Evolutionary conservation across 177 flowering plant genomes (phyloP).

Genomic region (Telopea speciosissima): DNA sequence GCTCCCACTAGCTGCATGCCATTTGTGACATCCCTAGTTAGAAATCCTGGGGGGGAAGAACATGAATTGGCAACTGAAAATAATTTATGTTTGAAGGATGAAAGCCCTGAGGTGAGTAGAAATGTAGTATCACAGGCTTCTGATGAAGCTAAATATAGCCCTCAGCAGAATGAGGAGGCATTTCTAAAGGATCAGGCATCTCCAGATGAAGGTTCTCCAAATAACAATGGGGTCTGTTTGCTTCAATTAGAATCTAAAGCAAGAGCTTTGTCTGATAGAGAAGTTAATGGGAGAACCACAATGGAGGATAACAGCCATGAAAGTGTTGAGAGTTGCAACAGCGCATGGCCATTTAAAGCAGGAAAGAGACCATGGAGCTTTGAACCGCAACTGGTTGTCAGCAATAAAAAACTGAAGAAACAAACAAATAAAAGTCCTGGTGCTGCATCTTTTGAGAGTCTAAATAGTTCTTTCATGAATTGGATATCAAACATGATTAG

Average conservation of each 20-base stretch:
- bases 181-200: slow-evolving; percentile 11
- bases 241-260: slow-evolving; percentile 33
- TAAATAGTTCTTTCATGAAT: slow-evolving; percentile 67
- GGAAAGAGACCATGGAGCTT: slow-evolving; percentile 40
- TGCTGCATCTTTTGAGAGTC: slow-evolving; percentile 29
- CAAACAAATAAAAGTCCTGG: slow-evolving; percentile 22
- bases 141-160: slow-evolving; percentile 13
- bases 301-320: slow-evolving; percentile 53
- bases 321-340: slow-evolving; percentile 77
- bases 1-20: slow-evolving; percentile 6
- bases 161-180: slow-evolving; percentile 12
- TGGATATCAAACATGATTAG: slow-evolving; percentile 83
- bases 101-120: slow-evolving; percentile 17
- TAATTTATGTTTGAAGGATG: slow-evolving; percentile 26
- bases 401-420: slow-evolving; percentile 43
- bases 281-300: slow-evolving; percentile 22
- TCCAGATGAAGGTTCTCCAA: slow-evolving; percentile 23
- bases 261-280: slow-evolving; percentile 38
- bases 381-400: slow-evolving; percentile 32
- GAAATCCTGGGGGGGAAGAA: slow-evolving; percentile 16
- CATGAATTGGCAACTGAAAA: slow-evolving; percentile 47
- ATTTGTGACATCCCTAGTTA: slow-evolving; percentile 5
- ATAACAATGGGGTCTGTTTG: slow-evolving; percentile 11
- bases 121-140: slow-evolving; percentile 17
- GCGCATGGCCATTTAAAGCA: slow-evolving; percentile 33